A percentile compares a stretch with the other conserved stretches of the same genome.
phyloP scores from a whole-genome alignment of 495 filamentous ascomycete species.

The Aspergillus indologenus region DNA sequence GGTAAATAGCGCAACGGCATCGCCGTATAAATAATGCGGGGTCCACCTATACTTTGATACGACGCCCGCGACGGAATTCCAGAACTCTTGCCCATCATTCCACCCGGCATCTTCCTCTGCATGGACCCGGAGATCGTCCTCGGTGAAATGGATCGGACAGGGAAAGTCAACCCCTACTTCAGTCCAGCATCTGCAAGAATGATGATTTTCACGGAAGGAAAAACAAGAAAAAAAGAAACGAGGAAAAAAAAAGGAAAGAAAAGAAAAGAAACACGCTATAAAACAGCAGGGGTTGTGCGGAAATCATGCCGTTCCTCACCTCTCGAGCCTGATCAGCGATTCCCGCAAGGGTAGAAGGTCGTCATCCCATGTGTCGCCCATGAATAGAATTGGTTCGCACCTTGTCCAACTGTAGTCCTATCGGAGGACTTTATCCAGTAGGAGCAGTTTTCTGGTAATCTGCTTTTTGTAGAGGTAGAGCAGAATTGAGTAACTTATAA shows the following conservation, averaged over 20 bases:
- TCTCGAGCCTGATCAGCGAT: slow-evolving; percentile 25
- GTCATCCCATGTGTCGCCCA: slow-evolving; percentile 28
- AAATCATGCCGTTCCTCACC: too few relatives aligned
- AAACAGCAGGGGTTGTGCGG: too few relatives aligned
- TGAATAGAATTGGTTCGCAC: slow-evolving; percentile 23
- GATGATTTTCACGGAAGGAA: too few relatives aligned
- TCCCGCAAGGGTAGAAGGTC: slow-evolving; percentile 27
- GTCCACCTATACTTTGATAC: slow-evolving; percentile 27
- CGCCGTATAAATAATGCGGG: slow-evolving; percentile 14
- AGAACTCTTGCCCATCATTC: slow-evolving; percentile 28
- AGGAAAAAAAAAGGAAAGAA: too few relatives aligned
- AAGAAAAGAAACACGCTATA: too few relatives aligned
- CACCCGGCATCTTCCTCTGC: slow-evolving; percentile 24
- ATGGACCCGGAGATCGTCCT: slow-evolving; percentile 24
- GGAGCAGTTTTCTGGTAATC: slow-evolving; percentile 18
- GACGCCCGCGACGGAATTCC: slow-evolving; percentile 19
- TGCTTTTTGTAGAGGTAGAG: slow-evolving; percentile 26
- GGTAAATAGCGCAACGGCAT: slow-evolving; percentile 16
- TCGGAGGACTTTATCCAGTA: slow-evolving; percentile 15
- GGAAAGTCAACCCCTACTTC: slow-evolving; percentile 23
- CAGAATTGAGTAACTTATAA: slow-evolving; percentile 23
- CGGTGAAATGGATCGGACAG: slow-evolving; percentile 27
- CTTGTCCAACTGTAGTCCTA: slow-evolving; percentile 13
- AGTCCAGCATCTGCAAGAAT: slow-evolving; percentile 21
- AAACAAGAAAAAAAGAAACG: too few relatives aligned